Base-by-base conservation (phyloP, 768 basidiomycete species). In the Gelatoporia subvermispora region DNA sequence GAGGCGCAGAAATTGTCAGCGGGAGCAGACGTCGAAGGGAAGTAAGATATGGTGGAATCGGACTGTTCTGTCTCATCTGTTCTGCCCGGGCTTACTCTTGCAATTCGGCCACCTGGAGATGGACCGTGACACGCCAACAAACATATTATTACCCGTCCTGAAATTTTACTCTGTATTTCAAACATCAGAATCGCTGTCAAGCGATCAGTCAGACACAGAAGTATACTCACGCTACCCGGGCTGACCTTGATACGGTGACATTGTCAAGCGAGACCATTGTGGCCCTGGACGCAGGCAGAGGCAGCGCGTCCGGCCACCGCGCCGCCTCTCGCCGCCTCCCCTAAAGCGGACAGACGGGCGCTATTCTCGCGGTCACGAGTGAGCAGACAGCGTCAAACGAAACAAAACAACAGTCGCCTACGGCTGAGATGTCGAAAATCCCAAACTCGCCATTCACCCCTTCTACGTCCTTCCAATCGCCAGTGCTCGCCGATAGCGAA, bases 341-440 rank as follows among this genome's bases (percentile, higher is more conserved):
- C 28, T 31, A 31, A 31, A 31, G 28, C 28, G 28, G 28, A 31
- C 28, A 31, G 13, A 13, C 28, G 28, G 28, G 28, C 28, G 28
- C 28, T 13, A 7, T 47, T 31, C 28, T 31, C 28, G 28, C 40
- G 50, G 53, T 65, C 60, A 64, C 65, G 60, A 49, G 60, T 58
- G 47, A 49, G 50, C 59, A 50, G 47, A 57, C 55, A 47, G 54
- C 57, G 51, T 51, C 48, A 58, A 43, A 57, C 55, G 58, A 47
- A 59, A 59, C 60, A 60, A 61, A 62, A 61, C 59, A 61, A 61
- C 57, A 58, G 50, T 52, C 53, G 53, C 53, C 54, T 40, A 53
- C 44, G 53, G 48, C 49, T 52, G 56, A 50, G 55, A 58, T 63
- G 62, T 61, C 62, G 50, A 52, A 51, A 37, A 45, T 58, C 50